Base-by-base conservation (phyloP, 148 eudicot species). In the Rheum nobile region DNA sequence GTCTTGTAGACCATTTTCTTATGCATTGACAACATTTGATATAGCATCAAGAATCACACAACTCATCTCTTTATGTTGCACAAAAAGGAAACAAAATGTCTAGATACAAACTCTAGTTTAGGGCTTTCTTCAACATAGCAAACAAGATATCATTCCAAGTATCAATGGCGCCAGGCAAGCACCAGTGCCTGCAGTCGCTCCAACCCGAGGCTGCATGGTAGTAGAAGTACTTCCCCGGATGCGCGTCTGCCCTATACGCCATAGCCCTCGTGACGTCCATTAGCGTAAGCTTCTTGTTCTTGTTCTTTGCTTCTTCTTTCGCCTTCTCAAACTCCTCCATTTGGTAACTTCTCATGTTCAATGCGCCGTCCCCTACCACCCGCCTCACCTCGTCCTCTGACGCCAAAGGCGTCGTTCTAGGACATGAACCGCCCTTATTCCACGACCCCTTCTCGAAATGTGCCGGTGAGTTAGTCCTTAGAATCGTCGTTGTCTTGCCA, bases 111-210 rank as follows among this genome's bases (percentile, higher is more conserved):
- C n/a, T n/a, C n/a, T n/a, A n/a, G n/a, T n/a, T n/a, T n/a, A n/a
- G n/a, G n/a, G n/a, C n/a, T 57, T 57, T 24, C 46, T 71, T 26
- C 73, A 71, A 39, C 50, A 71, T 24, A 12, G 73, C 48, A 42
- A n/a, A 71, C 24, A 71, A 43, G 28, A 41, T 38, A 29, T 74
- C 77, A 50, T 74, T 78, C 80, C 80, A 78, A 34, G 34, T 43
- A 65, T 78, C 80, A 48, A 73, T 52, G 35, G 76, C 72, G 8
- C 80, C 80, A 19, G 80, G 80, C 75, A 77, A 77, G 42, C 80
- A 77, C 80, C 80, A 78, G 48, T 78, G 80, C 19, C 74, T 46
- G 55, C 77, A 78, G 14, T 73, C 80, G 59, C 71, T 78, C 37
- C 24, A 35, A 31, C 77, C 80, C 54, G 68, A 73, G 37, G 34